A percentile compares a stretch with the other conserved stretches of the same genome.
Evolutionary conservation across 1,139 yeast genomes (phyloP).

Genomic region (Eremothecium cymbalariae): DNA sequence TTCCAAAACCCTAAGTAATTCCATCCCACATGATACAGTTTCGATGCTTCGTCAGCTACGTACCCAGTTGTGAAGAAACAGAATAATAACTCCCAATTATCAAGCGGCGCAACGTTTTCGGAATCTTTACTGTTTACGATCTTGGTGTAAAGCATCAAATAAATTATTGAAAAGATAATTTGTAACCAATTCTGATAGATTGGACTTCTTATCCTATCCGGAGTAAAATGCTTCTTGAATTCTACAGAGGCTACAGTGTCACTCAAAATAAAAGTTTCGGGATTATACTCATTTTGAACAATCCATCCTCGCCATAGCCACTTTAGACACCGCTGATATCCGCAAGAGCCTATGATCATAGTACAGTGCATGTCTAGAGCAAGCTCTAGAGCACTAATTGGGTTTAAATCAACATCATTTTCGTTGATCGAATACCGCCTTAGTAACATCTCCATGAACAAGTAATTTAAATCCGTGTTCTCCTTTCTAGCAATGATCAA

Average conservation of each 20-base stretch:
- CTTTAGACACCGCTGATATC: constrained; percentile 76
- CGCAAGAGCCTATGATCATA: constrained; percentile 64
- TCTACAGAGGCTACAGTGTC: constrained; percentile 50
- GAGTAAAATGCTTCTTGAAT: constrained; percentile 63
- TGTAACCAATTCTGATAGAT: constrained; percentile 70
- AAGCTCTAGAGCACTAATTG: constrained; percentile 67
- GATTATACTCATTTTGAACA: constrained; percentile 63
- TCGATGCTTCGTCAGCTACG: constrained; percentile 56
- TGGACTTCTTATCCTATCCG: constrained; percentile 79
- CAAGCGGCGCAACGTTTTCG: constrained; percentile 32
- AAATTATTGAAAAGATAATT: constrained; percentile 58
- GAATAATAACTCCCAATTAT: constrained; percentile 47
- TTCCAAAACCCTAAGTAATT: constrained; percentile 73
- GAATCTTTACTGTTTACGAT: constrained; percentile 48
- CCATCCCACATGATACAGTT: constrained; percentile 68
- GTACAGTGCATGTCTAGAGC: constrained; percentile 85
- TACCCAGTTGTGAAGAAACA: constrained; percentile 62
- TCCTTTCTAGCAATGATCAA: constrained; percentile 52
- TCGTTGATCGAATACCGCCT: constrained; percentile 63
- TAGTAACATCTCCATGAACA: constrained; percentile 70
- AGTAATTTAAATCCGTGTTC: constrained; percentile 49
- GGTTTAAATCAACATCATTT: constrained; percentile 53
- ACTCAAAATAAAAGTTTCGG: constrained; percentile 59
- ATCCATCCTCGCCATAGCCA: constrained; percentile 97
- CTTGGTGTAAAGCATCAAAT: constrained; percentile 52